These are phyloP conservation scores for Phytophthora macrochlamydospora DNA, from an alignment of 352 stramenopile species.

Conservation along the genomic window DNA sequence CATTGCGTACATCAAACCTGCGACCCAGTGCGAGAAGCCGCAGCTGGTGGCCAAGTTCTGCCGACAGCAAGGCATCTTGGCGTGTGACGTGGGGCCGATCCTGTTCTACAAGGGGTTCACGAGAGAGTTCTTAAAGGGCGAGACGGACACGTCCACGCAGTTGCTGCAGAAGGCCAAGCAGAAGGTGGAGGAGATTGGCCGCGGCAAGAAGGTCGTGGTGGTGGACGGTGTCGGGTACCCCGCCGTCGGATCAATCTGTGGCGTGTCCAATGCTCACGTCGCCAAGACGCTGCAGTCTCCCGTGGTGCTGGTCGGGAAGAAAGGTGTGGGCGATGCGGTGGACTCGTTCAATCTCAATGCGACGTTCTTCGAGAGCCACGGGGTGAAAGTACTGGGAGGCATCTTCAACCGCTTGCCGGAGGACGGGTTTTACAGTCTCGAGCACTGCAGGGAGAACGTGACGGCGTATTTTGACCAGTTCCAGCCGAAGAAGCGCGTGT, in stretches of 20 bases:
- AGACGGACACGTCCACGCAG: constrained; percentile 82
- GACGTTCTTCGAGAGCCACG: constrained; percentile 78
- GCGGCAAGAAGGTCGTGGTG: constrained; percentile 13
- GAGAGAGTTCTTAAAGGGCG: constrained; percentile 93
- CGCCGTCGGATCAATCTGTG: constrained; percentile 82
- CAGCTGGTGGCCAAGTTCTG: constrained; percentile 96
- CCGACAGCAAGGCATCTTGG: constrained; percentile 83
- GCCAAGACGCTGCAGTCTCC: constrained; percentile 69
- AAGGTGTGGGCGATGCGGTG: constrained; percentile 96
- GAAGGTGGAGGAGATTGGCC: constrained; percentile 90
- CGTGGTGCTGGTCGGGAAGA: constrained; percentile 95
- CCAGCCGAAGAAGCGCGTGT: constrained; percentile 65
- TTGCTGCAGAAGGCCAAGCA: constrained; percentile 84
- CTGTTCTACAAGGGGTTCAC: constrained; percentile 98
- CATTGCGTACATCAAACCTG: constrained; percentile 99
- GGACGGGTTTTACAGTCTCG: constrained; percentile 95
- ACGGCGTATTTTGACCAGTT: constrained; percentile 92
- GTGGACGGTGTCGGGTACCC: constrained; percentile 93
- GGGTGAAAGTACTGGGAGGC: constrained; percentile 93
- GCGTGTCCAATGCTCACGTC: constrained; percentile 76
- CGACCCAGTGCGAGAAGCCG: constrained; percentile 96
- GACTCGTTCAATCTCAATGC: constrained; percentile 97
- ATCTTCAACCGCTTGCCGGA: constrained; percentile 96
- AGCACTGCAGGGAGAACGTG: constrained; percentile 91
- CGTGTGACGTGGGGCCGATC: constrained; percentile 92